Evolutionary conservation across 345 rosid genomes (phyloP).

Genomic region (Conringia planisiliqua): DNA sequence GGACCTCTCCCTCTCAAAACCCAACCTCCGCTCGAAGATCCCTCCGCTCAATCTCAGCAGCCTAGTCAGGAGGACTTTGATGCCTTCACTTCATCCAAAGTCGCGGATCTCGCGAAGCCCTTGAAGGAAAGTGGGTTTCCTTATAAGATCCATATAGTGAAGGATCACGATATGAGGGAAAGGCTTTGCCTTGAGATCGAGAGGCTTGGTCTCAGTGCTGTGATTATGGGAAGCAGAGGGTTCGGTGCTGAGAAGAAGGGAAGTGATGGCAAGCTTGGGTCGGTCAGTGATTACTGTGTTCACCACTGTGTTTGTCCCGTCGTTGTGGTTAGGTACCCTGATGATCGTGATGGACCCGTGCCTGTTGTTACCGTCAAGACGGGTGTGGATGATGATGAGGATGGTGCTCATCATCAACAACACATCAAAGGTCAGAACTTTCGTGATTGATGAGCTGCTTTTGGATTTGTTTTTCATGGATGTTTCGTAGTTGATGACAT

Average conservation of each 20-base stretch:
- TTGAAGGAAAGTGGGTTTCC: conserved; percentile 64
- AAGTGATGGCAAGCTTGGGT: conserved; percentile 65
- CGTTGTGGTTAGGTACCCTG: conserved; percentile 55
- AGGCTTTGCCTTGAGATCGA: conserved; percentile 86
- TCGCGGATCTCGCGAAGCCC: conserved; percentile 63
- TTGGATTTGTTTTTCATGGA: background rate
- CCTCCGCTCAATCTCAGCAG: conserved; percentile 17
- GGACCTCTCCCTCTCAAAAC: conserved; percentile 45
- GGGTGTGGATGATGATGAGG: conserved; percentile 18
- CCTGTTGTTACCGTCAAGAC: conserved; percentile 33
- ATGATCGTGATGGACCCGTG: conserved; percentile 34
- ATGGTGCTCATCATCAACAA: conserved; percentile 27
- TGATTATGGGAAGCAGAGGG: conserved; percentile 88
- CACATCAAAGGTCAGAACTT: conserved; percentile 37
- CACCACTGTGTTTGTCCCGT: conserved; percentile 89
- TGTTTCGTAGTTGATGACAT: background rate
- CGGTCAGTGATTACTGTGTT: conserved; percentile 87
- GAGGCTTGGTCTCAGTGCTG: conserved; percentile 72
- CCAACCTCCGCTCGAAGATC: conserved; percentile 1
- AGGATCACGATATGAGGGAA: conserved; percentile 90
- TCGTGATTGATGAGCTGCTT: conserved; percentile 3
- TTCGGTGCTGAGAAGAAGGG: conserved; percentile 58
- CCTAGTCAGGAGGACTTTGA: conserved; percentile 64
- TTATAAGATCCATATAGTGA: conserved; percentile 72
- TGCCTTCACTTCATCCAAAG: conserved; percentile 51